A percentile compares a stretch with the other conserved stretches of the same genome.
Conservation (phyloP, 1,284 basidiomycete species). For the Sanghuangporus sanghuang region DNA sequence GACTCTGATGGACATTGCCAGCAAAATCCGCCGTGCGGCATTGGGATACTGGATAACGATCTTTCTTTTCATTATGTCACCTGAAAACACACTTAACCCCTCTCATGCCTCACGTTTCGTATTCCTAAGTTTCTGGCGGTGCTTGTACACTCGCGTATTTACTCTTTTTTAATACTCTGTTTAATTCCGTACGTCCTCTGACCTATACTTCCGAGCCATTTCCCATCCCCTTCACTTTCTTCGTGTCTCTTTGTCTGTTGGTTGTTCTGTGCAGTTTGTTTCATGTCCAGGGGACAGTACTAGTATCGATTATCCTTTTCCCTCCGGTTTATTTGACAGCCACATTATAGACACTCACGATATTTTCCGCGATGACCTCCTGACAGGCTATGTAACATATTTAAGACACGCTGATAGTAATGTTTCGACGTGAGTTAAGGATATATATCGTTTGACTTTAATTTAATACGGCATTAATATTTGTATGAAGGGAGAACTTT, state of each 20-base stretch:
- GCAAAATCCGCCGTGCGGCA: background rate
- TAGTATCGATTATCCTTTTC: constrained; percentile 8
- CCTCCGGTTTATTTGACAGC: background rate
- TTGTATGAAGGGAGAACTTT: too few species aligned
- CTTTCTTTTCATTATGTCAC: background rate
- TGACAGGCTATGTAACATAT: constrained; percentile 14
- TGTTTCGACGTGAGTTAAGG: background rate
- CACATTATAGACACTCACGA: constrained; percentile 3
- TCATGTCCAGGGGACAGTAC: constrained; percentile 7
- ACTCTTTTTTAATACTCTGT: background rate
- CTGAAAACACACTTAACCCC: background rate
- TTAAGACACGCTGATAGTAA: background rate
- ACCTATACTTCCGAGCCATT: background rate
- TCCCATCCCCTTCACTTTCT: background rate
- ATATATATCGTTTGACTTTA: background rate
- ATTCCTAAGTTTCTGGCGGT: background rate
- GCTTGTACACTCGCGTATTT: background rate
- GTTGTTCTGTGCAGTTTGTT: background rate
- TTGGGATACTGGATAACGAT: background rate
- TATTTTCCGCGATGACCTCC: background rate
- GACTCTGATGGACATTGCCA: background rate
- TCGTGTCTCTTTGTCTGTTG: background rate
- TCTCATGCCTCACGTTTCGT: background rate
- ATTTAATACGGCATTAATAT: background rate
- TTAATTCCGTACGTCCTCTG: background rate